Evolutionary conservation across 805 yeast genomes (phyloP), one percentile per base, ranked within the genome.

Genomic region (Starmerella kuoi): DNA sequence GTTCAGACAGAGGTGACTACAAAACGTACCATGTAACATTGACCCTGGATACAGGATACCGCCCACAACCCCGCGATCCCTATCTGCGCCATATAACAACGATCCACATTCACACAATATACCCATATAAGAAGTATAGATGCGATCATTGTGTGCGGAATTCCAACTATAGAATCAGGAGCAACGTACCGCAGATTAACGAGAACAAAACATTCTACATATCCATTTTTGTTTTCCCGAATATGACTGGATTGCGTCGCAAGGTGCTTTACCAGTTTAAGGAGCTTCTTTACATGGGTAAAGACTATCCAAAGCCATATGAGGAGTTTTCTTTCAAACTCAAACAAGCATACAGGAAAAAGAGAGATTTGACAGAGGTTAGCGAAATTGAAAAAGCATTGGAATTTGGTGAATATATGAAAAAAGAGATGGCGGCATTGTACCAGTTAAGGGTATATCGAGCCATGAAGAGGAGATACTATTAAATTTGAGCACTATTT

Each of bases 221-320:
- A n/a, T n/a, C n/a, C n/a, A n/a, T n/a, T n/a, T n/a, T n/a, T n/a
- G n/a, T n/a, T n/a, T n/a, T n/a, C n/a, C n/a, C n/a, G n/a, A n/a
- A n/a, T n/a, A 35, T 35, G 38, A 5, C 14, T 5, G 5, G 21
- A n/a, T 20, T 44, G 41, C 48, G 51, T 12, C 32, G 22, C 24
- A 33, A 49, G 26, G 63, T 58, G 14, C 54, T 59, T 7, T 58
- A 56, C 35, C 54, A 56, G 22, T 63, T 58, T 56, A 63, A 63
- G 42, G 66, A 63, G 35, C 55, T 63, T 28, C 50, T 62, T 6
- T 63, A 57, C 41, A 48, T 63, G 59, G 66, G 64, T 15, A 50
- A 54, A 22, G 65, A 61, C 28, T 63, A 62, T 40, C 67, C 67
- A 11, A 52, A 48, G 27, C 65, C 65, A 8, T 61, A 62, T 44